Evolutionary conservation across 208 protist genomes (phyloP).

Genomic region (Acanthamoeba triangularis): DNA sequence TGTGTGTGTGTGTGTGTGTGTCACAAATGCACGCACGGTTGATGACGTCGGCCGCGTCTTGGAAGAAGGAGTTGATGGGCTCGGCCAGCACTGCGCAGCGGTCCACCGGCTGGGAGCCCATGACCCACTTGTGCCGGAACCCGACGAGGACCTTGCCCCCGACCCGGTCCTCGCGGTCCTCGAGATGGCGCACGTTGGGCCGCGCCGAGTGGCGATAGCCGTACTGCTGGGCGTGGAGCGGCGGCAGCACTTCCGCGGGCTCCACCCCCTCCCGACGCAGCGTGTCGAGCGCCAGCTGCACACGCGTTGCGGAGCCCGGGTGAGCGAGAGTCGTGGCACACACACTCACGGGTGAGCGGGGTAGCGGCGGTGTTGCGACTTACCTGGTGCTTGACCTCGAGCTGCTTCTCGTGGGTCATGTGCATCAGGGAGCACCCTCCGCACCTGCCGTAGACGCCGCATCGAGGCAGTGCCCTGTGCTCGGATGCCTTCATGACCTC

Average conservation of each 20-base stretch:
- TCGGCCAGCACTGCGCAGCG: not conserved
- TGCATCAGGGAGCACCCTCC: conserved; percentile 64
- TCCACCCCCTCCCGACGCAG: not conserved
- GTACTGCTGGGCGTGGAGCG: not conserved
- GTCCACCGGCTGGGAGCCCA: not conserved
- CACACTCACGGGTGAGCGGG: not conserved
- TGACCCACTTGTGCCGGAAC: not conserved
- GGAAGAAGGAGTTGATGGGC: not conserved
- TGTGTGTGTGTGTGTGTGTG: not conserved
- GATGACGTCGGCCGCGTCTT: not conserved
- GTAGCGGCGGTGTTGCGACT: not conserved
- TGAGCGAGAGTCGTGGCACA: not conserved
- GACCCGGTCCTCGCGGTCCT: not conserved
- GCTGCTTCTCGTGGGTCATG: conserved; percentile 52
- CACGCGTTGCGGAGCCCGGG: too few species aligned
- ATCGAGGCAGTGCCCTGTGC: not conserved
- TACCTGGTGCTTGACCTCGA: conserved; percentile 52
- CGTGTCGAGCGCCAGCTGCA: not conserved
- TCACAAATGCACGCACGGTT: not conserved
- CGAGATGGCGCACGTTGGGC: not conserved
- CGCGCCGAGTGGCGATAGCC: not conserved
- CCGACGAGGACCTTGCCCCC: conserved; percentile 14
- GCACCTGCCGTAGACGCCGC: not conserved
- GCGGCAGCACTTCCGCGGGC: conserved; percentile 16
- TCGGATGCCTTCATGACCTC: conserved; percentile 51